Evolutionary conservation across 805 yeast species (phyloP).

Genomic region (Suhomyces pyralidae): DNA sequence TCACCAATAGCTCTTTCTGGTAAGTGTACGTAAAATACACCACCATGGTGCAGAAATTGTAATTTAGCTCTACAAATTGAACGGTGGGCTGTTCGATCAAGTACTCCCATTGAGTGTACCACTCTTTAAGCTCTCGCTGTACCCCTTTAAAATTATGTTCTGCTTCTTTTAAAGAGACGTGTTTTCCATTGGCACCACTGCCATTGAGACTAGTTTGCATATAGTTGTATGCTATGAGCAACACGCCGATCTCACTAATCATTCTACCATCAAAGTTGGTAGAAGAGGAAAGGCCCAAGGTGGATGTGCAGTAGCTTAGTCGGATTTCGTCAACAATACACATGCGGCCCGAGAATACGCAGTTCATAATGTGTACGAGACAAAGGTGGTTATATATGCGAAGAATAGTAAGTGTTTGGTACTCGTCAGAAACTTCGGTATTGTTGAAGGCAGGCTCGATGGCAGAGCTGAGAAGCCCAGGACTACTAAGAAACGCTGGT

Average conservation of each 20-base stretch:
- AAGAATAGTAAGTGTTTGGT: slow-evolving; percentile 52
- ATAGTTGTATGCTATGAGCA: slow-evolving; percentile 56
- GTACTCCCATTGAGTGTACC: slow-evolving; percentile 71
- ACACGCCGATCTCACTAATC: slow-evolving; percentile 69
- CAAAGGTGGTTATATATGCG: slow-evolving; percentile 72
- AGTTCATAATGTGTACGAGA: slow-evolving; percentile 63
- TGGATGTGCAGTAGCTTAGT: slow-evolving; percentile 55
- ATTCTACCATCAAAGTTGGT: slow-evolving; percentile 82
- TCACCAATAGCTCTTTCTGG: slow-evolving; percentile 11
- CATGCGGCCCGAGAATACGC: slow-evolving; percentile 64
- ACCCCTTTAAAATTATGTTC: slow-evolving; percentile 33
- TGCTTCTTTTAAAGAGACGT: slow-evolving; percentile 11
- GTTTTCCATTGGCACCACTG: not conserved
- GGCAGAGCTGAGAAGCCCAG: not conserved
- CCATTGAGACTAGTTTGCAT: slow-evolving; percentile 35
- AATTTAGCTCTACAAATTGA: slow-evolving; percentile 72
- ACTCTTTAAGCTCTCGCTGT: slow-evolving; percentile 48
- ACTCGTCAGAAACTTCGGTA: slow-evolving; percentile 22
- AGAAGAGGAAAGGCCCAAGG: slow-evolving; percentile 55
- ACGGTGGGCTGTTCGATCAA: slow-evolving; percentile 66
- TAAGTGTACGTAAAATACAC: slow-evolving; percentile 42
- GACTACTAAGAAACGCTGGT: not conserved
- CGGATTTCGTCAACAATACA: slow-evolving; percentile 59
- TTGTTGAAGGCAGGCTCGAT: not conserved
- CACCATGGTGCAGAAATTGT: slow-evolving; percentile 57